Percentiles rank a stretch among this genome's conserved stretches.
Evolutionary conservation across 2,329 filamentous ascomycete genomes (phyloP).

Genomic region (Pseudohalonectria lignicola): DNA sequence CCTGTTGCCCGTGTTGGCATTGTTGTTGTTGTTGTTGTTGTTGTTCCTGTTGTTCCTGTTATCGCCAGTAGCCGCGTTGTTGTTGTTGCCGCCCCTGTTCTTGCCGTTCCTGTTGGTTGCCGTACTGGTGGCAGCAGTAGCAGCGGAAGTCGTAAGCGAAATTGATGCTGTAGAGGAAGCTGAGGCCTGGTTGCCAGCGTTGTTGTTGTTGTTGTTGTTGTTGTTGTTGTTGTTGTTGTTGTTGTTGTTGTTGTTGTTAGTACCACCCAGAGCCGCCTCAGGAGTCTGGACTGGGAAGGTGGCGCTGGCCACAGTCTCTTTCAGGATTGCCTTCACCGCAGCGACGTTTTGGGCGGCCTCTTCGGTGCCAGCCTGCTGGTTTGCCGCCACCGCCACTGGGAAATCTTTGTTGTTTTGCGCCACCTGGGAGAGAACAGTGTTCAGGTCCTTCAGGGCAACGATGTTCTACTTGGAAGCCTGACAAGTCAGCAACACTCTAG

Average conservation of each 20-base stretch:
- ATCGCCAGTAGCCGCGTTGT: too few relatives aligned
- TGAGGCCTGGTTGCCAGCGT: not conserved
- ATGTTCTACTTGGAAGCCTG: too few relatives aligned
- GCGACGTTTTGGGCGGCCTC: too few relatives aligned
- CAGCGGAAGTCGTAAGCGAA: not conserved
- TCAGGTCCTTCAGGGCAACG: too few relatives aligned
- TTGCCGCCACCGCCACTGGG: too few relatives aligned
- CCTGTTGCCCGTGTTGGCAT: slow-evolving; percentile 10
- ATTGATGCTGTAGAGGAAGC: not conserved
- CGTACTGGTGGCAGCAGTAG: not conserved
- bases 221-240: not conserved
- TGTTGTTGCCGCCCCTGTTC: not conserved
- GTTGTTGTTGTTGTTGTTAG: not conserved
- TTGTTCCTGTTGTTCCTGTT: slow-evolving; percentile 1
- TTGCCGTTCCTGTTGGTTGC: not conserved
- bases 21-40: not conserved
- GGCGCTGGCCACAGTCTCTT: too few relatives aligned
- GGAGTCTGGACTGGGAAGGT: not conserved
- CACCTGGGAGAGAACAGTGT: too few relatives aligned
- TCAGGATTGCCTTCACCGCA: too few relatives aligned
- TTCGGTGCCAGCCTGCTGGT: too few relatives aligned
- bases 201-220: not conserved
- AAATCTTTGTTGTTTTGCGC: too few relatives aligned
- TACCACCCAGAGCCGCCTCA: not conserved
- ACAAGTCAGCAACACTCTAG: too few relatives aligned